Evolutionary conservation across 176 grass and related monocot species (phyloP).

Genomic region (Oryza meyeriana): DNA sequence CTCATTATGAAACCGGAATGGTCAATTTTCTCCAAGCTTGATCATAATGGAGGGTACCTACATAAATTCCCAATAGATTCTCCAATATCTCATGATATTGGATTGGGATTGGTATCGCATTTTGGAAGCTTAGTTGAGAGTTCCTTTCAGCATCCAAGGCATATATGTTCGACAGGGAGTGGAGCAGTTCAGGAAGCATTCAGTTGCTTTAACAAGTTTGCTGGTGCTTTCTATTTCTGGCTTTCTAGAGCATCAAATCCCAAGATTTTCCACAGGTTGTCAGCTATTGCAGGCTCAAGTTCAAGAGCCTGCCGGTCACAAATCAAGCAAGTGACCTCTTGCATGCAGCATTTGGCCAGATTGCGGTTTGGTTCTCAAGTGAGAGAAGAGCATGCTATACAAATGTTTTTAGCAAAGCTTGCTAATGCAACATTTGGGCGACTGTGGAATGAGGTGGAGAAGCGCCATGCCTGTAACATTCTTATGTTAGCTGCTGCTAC

Average conservation of each 20-base stretch:
- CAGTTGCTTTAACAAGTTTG: conserved; percentile 63
- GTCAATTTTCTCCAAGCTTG: conserved; percentile 57
- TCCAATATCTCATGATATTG: conserved; percentile 59
- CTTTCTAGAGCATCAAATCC: conserved; percentile 62
- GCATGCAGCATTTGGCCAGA: conserved; percentile 42
- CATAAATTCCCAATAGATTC: conserved; percentile 48
- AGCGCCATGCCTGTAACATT: conserved; percentile 45
- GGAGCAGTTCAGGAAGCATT: conserved; percentile 66
- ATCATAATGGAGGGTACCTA: conserved; percentile 45
- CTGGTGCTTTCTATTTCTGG: conserved; percentile 73
- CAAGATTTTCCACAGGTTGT: conserved; percentile 52
- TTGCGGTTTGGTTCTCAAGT: conserved; percentile 44
- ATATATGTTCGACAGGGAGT: conserved; percentile 51
- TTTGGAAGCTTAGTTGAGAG: conserved; percentile 52
- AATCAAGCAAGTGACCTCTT: conserved; percentile 56
- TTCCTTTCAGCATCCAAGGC: conserved; percentile 54
- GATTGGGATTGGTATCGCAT: conserved; percentile 53
- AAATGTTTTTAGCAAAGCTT: conserved; percentile 56
- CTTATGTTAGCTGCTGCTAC: conserved; percentile 66
- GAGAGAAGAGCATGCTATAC: conserved; percentile 55
- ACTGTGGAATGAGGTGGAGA: conserved; percentile 55
- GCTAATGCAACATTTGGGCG: conserved; percentile 54
- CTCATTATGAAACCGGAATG: conserved; percentile 66
- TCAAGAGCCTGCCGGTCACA: conserved; percentile 49
- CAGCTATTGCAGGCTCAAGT: conserved; percentile 36